Evolutionary conservation across 2,329 filamentous ascomycete species (phyloP).

Genomic region (Fusarium camptoceras): DNA sequence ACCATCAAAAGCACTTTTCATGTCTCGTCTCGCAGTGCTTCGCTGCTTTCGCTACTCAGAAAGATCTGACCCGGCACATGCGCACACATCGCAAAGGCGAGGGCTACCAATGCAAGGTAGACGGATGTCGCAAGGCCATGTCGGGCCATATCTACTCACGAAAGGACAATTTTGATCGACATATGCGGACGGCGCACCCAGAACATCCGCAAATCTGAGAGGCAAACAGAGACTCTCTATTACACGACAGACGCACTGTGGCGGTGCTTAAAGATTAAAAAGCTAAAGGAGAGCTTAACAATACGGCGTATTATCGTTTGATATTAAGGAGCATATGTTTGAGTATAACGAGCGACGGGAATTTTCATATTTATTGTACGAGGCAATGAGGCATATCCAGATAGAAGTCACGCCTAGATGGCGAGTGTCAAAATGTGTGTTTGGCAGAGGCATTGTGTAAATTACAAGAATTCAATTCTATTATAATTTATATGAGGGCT

Average conservation of each 20-base stretch:
- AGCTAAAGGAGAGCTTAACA: constrained; percentile 15
- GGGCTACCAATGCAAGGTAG: constrained; percentile 44
- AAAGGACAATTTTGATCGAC: constrained; percentile 47
- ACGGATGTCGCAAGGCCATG: constrained; percentile 46
- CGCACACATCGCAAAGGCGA: constrained; percentile 46
- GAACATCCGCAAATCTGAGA: constrained; percentile 43
- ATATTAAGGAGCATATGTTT: constrained; percentile 23
- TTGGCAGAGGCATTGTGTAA: constrained; percentile 1
- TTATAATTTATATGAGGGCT: background rate
- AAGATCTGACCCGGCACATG: constrained; percentile 44
- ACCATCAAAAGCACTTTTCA: constrained; percentile 47
- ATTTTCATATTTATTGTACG: constrained; percentile 19
- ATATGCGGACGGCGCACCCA: constrained; percentile 46
- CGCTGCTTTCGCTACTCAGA: constrained; percentile 46
- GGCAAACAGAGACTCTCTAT: constrained; percentile 36
- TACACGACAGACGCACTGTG: constrained; percentile 30
- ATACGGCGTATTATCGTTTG: constrained; percentile 21
- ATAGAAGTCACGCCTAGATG: constrained; percentile 9
- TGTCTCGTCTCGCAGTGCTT: constrained; percentile 44
- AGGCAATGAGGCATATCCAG: constrained; percentile 12
- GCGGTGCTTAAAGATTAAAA: constrained; percentile 6
- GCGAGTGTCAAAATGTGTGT: constrained; percentile 2
- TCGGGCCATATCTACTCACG: constrained; percentile 46
- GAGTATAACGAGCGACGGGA: constrained; percentile 7
- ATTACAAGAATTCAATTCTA: background rate